Evolutionary conservation across 2,329 filamentous ascomycete genomes (phyloP), one percentile per base, ranked within the genome.

Genomic region (Aspergillus carbonarius): DNA sequence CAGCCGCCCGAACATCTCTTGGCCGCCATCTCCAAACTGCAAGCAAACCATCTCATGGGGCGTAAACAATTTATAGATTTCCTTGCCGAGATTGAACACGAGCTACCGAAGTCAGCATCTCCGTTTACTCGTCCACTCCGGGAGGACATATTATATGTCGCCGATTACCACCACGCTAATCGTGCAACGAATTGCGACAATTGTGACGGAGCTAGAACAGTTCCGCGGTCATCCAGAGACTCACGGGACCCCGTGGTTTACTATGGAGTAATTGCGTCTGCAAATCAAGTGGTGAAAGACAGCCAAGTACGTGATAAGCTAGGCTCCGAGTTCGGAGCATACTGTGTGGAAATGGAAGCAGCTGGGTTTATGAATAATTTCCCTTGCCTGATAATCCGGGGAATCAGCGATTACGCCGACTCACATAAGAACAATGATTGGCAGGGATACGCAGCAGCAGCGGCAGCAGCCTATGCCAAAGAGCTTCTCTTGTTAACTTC

Each of bases 371-470:
- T 60, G 35, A 58, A 63, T 27, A 10, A 49, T 4, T 27, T 64
- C 10, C 59, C 62, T 1, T 67, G 59, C 32, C 54, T 66, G 1
- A 53, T 60, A 1, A 53, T 67, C 25, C 60, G 60, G 6, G 64
- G 65, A 6, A 64, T 67, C 12, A 63, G 55, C 18, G 60, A 67
- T 46, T 67, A 64, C 20, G 34, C 57, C 2, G 64, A 66, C 37
- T 63, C 60, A 3, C 63, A 52, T 8, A 37, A 42, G 27, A 32
- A 9, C 15, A n/a, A 17, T 37, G 23, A 53, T 54, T 27, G 60
- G 58, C 0, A 58, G 48, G 1, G 58, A 42, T 0, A 58, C 56
- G 4, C 48, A 39, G 57, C 62, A 5, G 51, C 51, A 1, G 52
- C 57, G 0, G 62, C 63, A 1, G 63, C 62, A 1, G 56, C 49